Evolutionary conservation across 2,329 filamentous ascomycete genomes (phyloP).

Genomic region (Zasmidium citrigriseum): DNA sequence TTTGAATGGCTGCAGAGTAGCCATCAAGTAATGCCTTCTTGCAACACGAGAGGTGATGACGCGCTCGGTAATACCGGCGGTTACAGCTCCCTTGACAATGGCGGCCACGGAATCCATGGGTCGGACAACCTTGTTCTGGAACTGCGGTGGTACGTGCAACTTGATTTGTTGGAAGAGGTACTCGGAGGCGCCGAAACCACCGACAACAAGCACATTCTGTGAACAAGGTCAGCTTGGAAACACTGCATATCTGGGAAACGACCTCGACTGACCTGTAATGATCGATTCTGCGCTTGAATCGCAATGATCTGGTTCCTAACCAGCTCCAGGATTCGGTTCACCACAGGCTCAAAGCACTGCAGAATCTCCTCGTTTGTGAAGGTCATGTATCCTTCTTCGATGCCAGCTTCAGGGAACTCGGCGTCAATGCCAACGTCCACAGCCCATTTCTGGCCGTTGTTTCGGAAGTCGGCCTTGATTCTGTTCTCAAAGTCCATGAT

Average conservation of each 20-base stretch:
- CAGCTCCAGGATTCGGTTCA: conserved; percentile 93
- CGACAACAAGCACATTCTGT: conserved; percentile 90
- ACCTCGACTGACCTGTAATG: conserved; percentile 65
- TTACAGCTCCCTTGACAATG: conserved; percentile 97
- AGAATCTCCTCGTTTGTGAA: conserved; percentile 99
- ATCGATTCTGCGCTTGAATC: conserved; percentile 94
- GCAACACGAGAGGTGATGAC: conserved; percentile 97
- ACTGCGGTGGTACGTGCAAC: conserved; percentile 95
- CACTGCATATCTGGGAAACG: neutral
- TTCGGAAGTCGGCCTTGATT: conserved; percentile 99
- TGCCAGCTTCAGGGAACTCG: conserved; percentile 94
- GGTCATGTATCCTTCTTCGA: conserved; percentile 99
- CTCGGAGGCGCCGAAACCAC: conserved; percentile 96
- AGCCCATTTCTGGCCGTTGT: conserved; percentile 99
- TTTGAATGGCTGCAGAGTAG: conserved; percentile 96
- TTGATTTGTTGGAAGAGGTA: conserved; percentile 99
- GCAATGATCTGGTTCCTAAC: conserved; percentile 98
- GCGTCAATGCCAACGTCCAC: conserved; percentile 97
- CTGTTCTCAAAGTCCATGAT: conserved; percentile 99
- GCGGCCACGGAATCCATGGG: conserved; percentile 99
- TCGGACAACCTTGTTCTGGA: conserved; percentile 95
- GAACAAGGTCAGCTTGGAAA: conserved; percentile 30
- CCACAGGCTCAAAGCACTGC: conserved; percentile 97
- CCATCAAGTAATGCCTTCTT: conserved; percentile 98
- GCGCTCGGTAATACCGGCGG: conserved; percentile 94